Conservation (phyloP, 768 basidiomycete species). For the Hericium rajendrae region DNA sequence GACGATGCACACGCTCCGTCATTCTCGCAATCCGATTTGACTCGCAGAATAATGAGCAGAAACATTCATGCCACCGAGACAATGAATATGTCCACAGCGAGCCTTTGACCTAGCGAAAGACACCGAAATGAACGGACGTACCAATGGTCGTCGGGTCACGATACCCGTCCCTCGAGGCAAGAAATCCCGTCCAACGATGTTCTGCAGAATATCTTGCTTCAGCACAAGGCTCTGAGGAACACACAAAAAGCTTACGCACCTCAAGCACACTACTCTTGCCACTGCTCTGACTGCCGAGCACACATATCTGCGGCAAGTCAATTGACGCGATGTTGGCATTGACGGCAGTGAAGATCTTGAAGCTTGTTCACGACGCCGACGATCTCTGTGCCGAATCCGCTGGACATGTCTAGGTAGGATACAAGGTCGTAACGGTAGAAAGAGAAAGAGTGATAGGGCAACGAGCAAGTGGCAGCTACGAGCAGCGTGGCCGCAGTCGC, state of each 20-base stretch:
- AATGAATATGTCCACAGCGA: neutral
- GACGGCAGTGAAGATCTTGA: conserved; percentile 81
- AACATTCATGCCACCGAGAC: neutral
- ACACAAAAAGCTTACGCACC: conserved; percentile 34
- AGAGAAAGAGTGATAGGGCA: neutral
- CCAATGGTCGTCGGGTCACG: conserved; percentile 93
- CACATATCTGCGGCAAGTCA: conserved; percentile 89
- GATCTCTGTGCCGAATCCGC: conserved; percentile 72
- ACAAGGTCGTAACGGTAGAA: conserved; percentile 5
- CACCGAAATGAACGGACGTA: conserved; percentile 27
- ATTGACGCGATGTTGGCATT: conserved; percentile 70
- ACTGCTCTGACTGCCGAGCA: conserved; percentile 85
- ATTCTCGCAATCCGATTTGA: no score
- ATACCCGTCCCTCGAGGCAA: conserved; percentile 98
- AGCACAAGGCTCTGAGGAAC: neutral
- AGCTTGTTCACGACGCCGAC: conserved; percentile 80
- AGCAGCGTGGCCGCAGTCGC: neutral
- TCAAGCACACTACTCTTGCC: conserved; percentile 91
- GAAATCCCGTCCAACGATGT: conserved; percentile 98
- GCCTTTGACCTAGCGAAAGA: neutral
- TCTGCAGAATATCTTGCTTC: conserved; percentile 37
- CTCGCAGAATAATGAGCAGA: no score
- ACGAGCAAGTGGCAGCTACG: neutral
- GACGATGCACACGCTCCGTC: no score
- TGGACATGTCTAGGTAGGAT: conserved; percentile 27